Conservation (phyloP, 768 basidiomycete species). For the Boletellus emodensis region DNA sequence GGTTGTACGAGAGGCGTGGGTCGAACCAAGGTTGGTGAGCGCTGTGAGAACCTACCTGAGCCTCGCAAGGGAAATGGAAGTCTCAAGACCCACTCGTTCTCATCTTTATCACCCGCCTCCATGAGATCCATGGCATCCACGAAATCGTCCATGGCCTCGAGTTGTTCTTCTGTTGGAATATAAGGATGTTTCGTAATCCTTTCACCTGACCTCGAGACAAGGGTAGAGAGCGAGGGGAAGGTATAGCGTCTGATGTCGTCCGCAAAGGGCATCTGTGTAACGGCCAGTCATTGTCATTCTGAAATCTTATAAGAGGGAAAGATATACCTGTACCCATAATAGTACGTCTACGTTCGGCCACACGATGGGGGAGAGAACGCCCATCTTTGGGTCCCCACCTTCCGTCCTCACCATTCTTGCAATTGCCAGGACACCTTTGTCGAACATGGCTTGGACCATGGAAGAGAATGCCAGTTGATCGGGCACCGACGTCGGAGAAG, state of each 20-base stretch:
- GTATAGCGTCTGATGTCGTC: slow-evolving; percentile 88
- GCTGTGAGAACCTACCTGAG: slow-evolving; percentile 36
- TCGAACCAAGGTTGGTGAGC: slow-evolving; percentile 72
- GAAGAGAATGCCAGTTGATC: slow-evolving; percentile 86
- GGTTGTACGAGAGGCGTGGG: slow-evolving; percentile 75
- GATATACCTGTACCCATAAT: slow-evolving; percentile 76
- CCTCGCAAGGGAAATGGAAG: neutral
- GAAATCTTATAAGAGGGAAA: neutral
- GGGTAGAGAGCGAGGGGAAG: slow-evolving; percentile 74
- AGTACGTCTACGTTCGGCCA: slow-evolving; percentile 74
- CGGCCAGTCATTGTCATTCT: neutral
- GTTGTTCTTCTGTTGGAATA: slow-evolving; percentile 74
- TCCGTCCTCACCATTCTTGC: slow-evolving; percentile 78
- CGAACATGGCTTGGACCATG: slow-evolving; percentile 75
- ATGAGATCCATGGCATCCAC: slow-evolving; percentile 89
- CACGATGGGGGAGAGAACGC: slow-evolving; percentile 60
- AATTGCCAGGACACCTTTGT: slow-evolving; percentile 66
- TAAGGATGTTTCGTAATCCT: slow-evolving; percentile 71
- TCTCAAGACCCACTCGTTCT: slow-evolving; percentile 55
- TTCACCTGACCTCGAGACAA: slow-evolving; percentile 75
- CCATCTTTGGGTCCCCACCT: slow-evolving; percentile 80
- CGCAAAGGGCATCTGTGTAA: slow-evolving; percentile 84
- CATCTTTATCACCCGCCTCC: slow-evolving; percentile 70
- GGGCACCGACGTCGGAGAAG: slow-evolving; percentile 56
- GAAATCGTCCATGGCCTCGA: slow-evolving; percentile 79